Evolutionary conservation across 495 filamentous ascomycete genomes (phyloP).

Genomic region (Tirmania nivea): DNA sequence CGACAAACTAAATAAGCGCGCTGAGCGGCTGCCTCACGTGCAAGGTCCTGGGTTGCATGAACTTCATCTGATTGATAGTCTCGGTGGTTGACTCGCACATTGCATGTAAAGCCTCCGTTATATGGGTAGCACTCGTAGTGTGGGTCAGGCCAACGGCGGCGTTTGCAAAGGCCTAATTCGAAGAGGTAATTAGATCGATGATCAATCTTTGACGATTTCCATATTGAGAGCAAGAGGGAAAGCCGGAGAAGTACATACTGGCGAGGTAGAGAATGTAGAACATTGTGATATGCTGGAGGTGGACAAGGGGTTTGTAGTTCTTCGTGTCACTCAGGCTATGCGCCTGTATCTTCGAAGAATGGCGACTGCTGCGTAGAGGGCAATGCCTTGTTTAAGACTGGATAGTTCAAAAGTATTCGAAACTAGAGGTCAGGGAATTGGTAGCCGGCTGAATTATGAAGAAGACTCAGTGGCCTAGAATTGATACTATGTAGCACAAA

Average conservation of each 20-base stretch:
- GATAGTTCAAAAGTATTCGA: no score
- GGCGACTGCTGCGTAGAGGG: no score
- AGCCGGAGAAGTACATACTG: constrained; percentile 7
- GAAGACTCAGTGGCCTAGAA: no score
- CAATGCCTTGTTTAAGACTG: no score
- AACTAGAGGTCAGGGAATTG: no score
- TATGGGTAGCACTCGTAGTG: constrained; percentile 62
- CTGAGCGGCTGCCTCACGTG: constrained; percentile 88
- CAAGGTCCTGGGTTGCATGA: constrained; percentile 58
- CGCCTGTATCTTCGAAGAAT: no score
- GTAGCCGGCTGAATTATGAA: no score
- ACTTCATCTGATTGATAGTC: constrained; percentile 85
- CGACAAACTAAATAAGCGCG: constrained; percentile 94
- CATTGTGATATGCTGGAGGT: constrained; percentile 4
- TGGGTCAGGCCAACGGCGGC: constrained; percentile 87
- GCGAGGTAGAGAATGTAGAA: constrained; percentile 20
- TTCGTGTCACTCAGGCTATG: no score
- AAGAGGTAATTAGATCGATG: neutral
- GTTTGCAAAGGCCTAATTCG: constrained; percentile 72
- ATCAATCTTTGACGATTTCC: constrained; percentile 23
- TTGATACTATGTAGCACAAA: no score
- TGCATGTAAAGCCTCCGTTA: constrained; percentile 60
- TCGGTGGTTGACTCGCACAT: constrained; percentile 84
- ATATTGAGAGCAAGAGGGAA: constrained; percentile 9
- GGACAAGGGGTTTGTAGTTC: no score